Percentiles rank a stretch among this genome's conserved stretches.
Conservation (phyloP, 2,329 filamentous ascomycete species). For the Neofusicoccum sp. region DNA sequence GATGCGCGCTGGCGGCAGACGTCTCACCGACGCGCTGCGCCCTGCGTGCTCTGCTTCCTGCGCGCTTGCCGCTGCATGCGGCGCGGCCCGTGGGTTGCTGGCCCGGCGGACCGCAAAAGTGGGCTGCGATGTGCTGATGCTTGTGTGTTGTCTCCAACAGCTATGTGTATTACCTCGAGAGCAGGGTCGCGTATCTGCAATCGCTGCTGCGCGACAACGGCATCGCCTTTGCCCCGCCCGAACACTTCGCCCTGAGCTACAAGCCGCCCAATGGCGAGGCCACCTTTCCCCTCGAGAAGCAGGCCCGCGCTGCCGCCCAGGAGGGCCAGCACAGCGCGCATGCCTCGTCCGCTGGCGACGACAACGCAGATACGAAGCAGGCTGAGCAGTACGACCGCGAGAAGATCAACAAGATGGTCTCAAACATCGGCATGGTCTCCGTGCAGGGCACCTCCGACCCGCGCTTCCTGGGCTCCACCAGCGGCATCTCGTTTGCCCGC, state of each 20-base stretch:
- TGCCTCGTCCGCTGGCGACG: constrained; percentile 24
- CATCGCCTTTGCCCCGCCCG: constrained; percentile 69
- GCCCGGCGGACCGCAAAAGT: constrained; percentile 3
- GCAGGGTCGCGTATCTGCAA: constrained; percentile 80
- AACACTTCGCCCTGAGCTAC: constrained; percentile 55
- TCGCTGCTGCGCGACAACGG: constrained; percentile 66
- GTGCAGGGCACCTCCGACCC: constrained; percentile 76
- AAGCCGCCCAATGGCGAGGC: constrained; percentile 37
- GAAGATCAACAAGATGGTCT: constrained; percentile 64
- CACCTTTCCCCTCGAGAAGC: constrained; percentile 19
- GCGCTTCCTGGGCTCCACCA: constrained; percentile 78
- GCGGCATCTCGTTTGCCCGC: constrained; percentile 89
- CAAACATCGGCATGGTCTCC: constrained; percentile 71
- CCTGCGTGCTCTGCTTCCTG: constrained; percentile 6
- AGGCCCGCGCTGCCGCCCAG: constrained; percentile 17
- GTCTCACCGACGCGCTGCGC: constrained; percentile 9
- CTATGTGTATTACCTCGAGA: constrained; percentile 95
- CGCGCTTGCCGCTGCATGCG: constrained; percentile 16
- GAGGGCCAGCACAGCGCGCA: constrained; percentile 26
- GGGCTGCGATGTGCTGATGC: constrained; percentile 21
- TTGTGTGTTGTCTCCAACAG: constrained; percentile 41
- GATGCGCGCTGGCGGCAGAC: constrained; percentile 5
- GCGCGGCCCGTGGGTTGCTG: constrained; percentile 11
- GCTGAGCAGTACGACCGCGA: constrained; percentile 58
- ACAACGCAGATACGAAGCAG: constrained; percentile 30